Conservation (phyloP, 495 filamentous ascomycete genomes). For the Xylaria curta region DNA sequence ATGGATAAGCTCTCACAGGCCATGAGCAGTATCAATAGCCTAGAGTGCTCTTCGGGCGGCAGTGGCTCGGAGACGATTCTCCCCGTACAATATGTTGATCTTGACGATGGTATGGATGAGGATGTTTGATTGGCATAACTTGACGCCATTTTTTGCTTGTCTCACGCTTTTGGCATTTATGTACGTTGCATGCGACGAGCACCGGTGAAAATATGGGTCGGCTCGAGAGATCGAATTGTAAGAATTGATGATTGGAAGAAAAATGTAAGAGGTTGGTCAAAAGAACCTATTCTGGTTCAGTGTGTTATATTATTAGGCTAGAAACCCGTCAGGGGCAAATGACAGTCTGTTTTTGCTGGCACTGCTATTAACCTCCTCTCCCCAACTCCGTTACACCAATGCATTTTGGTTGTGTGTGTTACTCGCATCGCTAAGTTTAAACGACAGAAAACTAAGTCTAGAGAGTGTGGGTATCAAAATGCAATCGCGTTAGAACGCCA, state of each 20-base stretch:
- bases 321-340: not conserved
- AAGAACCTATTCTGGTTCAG: not conserved
- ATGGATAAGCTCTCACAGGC: conserved; percentile 48
- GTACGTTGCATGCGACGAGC: not conserved
- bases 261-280: not conserved
- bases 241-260: not conserved
- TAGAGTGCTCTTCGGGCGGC: conserved; percentile 29
- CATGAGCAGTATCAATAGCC: conserved; percentile 48
- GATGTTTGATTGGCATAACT: conserved; percentile 9
- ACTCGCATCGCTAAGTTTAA: not conserved
- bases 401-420: conserved; percentile 1
- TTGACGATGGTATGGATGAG: conserved; percentile 35
- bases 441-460: conserved; percentile 7
- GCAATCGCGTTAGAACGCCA: conserved; percentile 8
- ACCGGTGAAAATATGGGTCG: not conserved
- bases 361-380: not conserved
- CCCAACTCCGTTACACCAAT: conserved; percentile 12
- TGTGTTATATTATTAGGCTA: conserved; percentile 18
- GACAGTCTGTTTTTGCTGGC: conserved; percentile 7
- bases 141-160: not conserved
- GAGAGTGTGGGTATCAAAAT: conserved; percentile 25
- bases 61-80: not conserved
- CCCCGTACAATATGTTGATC: conserved; percentile 10
- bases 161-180: not conserved
- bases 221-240: not conserved